Percentiles rank a stretch among this genome's conserved stretches.
These are phyloP conservation scores for Flaveria linearis DNA, from an alignment of 129 eudicot species.

Conservation along the genomic window DNA sequence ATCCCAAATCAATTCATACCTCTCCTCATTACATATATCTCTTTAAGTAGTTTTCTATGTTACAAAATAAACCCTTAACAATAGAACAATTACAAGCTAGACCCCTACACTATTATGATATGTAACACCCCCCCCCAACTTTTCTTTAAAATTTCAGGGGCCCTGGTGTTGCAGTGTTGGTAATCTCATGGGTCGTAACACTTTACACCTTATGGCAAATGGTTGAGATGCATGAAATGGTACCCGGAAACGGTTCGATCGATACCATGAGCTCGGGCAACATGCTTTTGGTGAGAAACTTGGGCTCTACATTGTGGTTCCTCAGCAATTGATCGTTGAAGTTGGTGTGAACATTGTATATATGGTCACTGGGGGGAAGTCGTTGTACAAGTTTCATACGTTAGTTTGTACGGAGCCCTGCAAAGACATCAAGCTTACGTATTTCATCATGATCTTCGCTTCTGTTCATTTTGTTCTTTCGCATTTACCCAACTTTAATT, in stretches of 20 bases:
- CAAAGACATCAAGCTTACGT: constrained; percentile 50
- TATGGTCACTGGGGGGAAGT: constrained; percentile 66
- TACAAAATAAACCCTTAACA: too few relatives aligned
- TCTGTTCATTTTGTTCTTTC: constrained; percentile 70
- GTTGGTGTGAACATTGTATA: constrained; percentile 51
- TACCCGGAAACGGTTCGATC: constrained; percentile 55
- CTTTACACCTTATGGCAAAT: constrained; percentile 62
- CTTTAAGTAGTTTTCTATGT: too few relatives aligned
- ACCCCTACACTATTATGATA: neutral
- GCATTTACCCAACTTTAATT: constrained; percentile 63
- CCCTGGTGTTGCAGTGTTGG: constrained; percentile 48
- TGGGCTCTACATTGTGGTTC: constrained; percentile 55
- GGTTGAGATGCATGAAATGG: constrained; percentile 65
- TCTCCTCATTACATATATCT: too few relatives aligned
- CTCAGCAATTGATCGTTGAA: constrained; percentile 54
- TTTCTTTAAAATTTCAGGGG: constrained; percentile 42
- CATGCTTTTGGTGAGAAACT: constrained; percentile 62
- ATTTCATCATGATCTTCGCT: constrained; percentile 65
- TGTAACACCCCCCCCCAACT: too few relatives aligned
- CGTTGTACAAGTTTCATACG: constrained; percentile 39
- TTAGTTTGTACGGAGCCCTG: constrained; percentile 35
- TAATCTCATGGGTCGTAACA: constrained; percentile 55
- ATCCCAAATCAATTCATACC: too few relatives aligned
- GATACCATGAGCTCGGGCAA: constrained; percentile 62
- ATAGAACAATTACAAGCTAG: too few relatives aligned